Percentiles rank a stretch among this genome's conserved stretches.
Conservation (phyloP, 2,329 filamentous ascomycete genomes). For the Stagonosporopsis rhizophila region DNA sequence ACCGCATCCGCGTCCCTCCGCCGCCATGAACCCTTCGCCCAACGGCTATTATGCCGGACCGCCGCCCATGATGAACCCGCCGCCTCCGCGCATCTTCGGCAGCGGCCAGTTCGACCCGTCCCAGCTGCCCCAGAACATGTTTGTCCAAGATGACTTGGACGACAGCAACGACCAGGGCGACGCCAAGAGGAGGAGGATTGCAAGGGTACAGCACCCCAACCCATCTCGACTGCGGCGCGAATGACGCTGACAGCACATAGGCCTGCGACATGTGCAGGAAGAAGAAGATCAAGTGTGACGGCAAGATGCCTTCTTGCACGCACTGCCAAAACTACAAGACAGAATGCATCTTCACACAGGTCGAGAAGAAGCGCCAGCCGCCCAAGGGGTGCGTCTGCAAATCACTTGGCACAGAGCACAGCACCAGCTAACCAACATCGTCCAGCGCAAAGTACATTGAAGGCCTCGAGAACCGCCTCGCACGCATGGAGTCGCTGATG, state of each 20-base stretch:
- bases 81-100: constrained; percentile 51
- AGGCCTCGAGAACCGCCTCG: constrained; percentile 89
- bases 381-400: constrained; percentile 77
- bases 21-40: constrained; percentile 44
- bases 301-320: constrained; percentile 91
- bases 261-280: constrained; percentile 97
- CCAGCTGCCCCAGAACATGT: constrained; percentile 47
- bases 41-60: constrained; percentile 46
- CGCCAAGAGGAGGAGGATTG: constrained; percentile 86
- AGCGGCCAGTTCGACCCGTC: constrained; percentile 47
- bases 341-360: constrained; percentile 94
- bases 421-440: constrained; percentile 8
- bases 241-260: constrained; percentile 54
- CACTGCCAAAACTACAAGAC: constrained; percentile 99
- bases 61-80: constrained; percentile 49
- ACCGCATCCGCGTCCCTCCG: background rate
- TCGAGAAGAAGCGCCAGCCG: constrained; percentile 97
- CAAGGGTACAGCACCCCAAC: constrained; percentile 66
- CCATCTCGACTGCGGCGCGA: constrained; percentile 8
- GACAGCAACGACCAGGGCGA: constrained; percentile 69
- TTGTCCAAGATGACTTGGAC: constrained; percentile 59
- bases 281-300: constrained; percentile 97
- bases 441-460: constrained; percentile 94
- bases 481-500: constrained; percentile 93
- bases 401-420: no score